A percentile compares a stretch with the other conserved stretches of the same genome.
Conservation (phyloP, 768 basidiomycete species). For the Hemileccinum rubropunctum region DNA sequence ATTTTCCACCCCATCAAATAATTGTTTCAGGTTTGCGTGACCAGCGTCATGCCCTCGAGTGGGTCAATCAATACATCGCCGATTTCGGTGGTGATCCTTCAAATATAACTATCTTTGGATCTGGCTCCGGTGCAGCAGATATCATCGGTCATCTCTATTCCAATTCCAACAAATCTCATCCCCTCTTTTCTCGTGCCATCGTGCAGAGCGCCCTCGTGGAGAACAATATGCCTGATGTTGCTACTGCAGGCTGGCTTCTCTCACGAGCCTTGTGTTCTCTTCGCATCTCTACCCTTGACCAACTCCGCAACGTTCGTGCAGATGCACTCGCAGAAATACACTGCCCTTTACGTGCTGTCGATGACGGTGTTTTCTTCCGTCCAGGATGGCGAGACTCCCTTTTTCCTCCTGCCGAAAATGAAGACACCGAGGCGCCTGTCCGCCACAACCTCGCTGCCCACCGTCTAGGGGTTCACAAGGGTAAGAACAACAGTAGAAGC, state of each 20-base stretch:
- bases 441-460: constrained; percentile 18
- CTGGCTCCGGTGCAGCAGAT: constrained; percentile 46
- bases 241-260: constrained; percentile 63
- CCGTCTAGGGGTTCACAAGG: constrained; percentile 25
- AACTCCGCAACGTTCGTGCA: constrained; percentile 57
- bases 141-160: constrained; percentile 66
- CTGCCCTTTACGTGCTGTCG: constrained; percentile 52
- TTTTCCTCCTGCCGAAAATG: constrained; percentile 27
- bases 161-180: constrained; percentile 51
- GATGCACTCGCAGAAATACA: constrained; percentile 55
- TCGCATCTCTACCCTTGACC: constrained; percentile 52
- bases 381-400: constrained; percentile 54
- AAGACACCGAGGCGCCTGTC: constrained; percentile 15
- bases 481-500: constrained; percentile 25
- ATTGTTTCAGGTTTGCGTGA: constrained; percentile 53
- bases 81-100: constrained; percentile 68
- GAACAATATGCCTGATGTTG: constrained; percentile 55
- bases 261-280: constrained; percentile 60
- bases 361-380: constrained; percentile 70
- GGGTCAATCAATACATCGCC: constrained; percentile 56
- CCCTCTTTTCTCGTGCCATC: constrained; percentile 71
- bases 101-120: constrained; percentile 42
- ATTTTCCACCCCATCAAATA: constrained; percentile 3
- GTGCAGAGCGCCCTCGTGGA: constrained; percentile 72
- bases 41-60: constrained; percentile 62